Evolutionary conservation across 2,329 filamentous ascomycete species (phyloP), one percentile per base, ranked within the genome.

Genomic region (Neopestalotiopsis rosae): DNA sequence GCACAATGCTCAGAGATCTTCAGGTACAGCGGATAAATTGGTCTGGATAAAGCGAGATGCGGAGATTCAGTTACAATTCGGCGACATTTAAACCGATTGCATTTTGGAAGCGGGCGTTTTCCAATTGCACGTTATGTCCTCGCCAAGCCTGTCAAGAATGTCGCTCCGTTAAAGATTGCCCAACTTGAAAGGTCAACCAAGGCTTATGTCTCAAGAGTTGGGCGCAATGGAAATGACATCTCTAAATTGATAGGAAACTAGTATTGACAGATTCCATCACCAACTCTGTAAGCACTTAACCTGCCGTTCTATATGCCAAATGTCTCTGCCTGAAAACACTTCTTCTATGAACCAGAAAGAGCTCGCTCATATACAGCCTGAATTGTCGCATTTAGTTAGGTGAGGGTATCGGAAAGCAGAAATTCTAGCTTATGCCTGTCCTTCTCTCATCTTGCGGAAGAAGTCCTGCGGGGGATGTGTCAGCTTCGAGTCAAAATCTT

Each of bases 401-500:
- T 38, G 32, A 66, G 64, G 64, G 64, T 66, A 66, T 66, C 28
- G 45, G 24, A 30, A 40, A 49, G 20, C 34, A 28, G 34, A 49
- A 49, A 49, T 65, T 28, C 40, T 49, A 58, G 30, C 56, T 42
- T 66, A 64, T 13, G 67, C 67, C 67, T 70, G 69, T 13, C 57
- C 68, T 24, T 65, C 57, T 70, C 66, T 71, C 67, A 74, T 71
- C 28, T 71, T 71, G 61, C 74, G 71, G 71, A 74, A 75, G 71
- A 76, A 74, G 67, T 73, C 65, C 65, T 67, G 56, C 14, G 24
- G 66, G 70, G 71, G 66, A 24, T 40, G 24, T 67, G 24, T 28
- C 7, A 59, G 58, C 67, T 57, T 42, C 34, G 7, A n/a, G 24
- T 65, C 40, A 52, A 20, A 12, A 30, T 12, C 12, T 14, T 40